Base-by-base conservation (phyloP, 106 monocot species). In the Triglochin maritima region DNA sequence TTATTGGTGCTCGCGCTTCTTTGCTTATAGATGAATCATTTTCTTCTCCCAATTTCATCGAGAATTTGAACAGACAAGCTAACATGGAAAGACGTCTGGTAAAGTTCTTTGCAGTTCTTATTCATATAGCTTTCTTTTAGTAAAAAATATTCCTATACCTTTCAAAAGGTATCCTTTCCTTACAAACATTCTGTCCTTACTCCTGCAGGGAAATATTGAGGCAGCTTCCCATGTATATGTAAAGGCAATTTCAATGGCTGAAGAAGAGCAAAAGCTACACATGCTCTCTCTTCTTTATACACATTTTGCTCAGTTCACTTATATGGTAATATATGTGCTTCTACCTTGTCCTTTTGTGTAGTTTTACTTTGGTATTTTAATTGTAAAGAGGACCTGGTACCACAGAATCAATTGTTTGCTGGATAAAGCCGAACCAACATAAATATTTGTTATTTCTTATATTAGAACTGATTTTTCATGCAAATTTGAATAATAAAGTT, bases 41-140 rank as follows among this genome's bases (percentile, higher is more conserved):
- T 58, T 64, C 60, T 13, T 11, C 64, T 63, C 14, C 71, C 47
- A 63, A 72, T 15, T 80, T 72, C 46, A 60, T 79, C 75, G 79
- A 70, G 57, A 64, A 82, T 74, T 71, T 94, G 47, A 72, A 50
- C 17, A 84, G 84, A 79, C 69, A 79, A 78, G 93, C 93, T 49
- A 94, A 94, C 78, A 80, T 84, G 81, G 86, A 89, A 75, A 94
- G 79, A 71, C 86, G 93, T 46, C 61, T 86, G 84, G 93, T 94
- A 82, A 50, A 64, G 11, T 44, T 13, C 44, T 64, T n/a, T 7
- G 48, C 48, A 14, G 48, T 49, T 13, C 63, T 11, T 2, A 64
- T 47, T 29, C 46, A 47, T 44, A 60, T 64, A 47, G 14, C 44
- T 64, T 64, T 63, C 47, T 59, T 59, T 17, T 8, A 59, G 4